Conservation (phyloP, 208 protist genomes). For the Crithidia sp. region DNA sequence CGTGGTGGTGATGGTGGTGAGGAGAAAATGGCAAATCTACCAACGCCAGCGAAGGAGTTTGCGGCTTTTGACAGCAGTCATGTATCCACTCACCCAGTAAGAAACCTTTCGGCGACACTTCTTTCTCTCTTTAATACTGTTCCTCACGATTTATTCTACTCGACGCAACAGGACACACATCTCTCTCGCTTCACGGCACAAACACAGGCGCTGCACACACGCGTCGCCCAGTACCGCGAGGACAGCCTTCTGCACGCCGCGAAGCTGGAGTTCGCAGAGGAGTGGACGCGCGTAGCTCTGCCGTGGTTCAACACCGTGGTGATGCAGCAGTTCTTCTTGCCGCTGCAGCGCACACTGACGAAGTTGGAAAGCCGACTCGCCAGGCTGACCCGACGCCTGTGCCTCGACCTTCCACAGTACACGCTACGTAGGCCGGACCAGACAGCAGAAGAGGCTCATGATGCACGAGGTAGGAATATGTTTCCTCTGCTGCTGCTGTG, state of each 20-base stretch:
- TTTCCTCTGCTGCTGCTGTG: constrained; percentile 2
- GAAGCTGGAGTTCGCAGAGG: constrained; percentile 38
- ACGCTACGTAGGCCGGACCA: background rate
- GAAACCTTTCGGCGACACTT: no score
- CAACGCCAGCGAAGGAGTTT: no score
- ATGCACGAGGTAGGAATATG: background rate
- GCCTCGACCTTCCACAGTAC: constrained; percentile 30
- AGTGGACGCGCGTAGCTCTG: constrained; percentile 29
- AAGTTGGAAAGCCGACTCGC: constrained; percentile 13
- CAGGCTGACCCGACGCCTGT: constrained; percentile 19
- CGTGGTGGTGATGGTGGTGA: no score
- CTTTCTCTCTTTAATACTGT: no score
- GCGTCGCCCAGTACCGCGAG: background rate
- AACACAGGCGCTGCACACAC: constrained; percentile 1
- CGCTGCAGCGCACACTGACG: constrained; percentile 7
- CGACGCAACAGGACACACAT: background rate
- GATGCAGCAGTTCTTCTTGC: constrained; percentile 12
- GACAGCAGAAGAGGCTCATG: background rate
- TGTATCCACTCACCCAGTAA: no score
- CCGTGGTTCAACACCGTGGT: constrained; percentile 44
- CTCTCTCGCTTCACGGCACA: background rate
- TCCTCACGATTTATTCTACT: background rate
- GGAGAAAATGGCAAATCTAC: no score
- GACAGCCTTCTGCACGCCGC: constrained; percentile 13
- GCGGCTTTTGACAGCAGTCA: no score